These are phyloP conservation scores for Penicillium verhagenii DNA, from an alignment of 495 filamentous ascomycete genomes.

Conservation along the genomic window DNA sequence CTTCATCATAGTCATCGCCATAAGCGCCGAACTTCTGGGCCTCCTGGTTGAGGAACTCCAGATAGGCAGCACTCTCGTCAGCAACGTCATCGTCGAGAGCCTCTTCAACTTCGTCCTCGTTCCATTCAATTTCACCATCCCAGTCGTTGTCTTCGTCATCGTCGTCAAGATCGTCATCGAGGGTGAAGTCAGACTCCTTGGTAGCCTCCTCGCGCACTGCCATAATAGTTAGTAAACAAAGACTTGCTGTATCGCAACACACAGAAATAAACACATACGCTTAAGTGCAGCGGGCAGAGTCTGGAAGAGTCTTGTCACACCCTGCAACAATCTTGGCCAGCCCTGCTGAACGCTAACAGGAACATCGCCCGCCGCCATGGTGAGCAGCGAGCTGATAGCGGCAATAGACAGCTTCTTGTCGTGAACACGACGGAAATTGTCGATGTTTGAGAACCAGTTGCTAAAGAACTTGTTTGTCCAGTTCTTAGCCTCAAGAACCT, in stretches of 20 bases:
- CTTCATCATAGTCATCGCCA: constrained; percentile 76
- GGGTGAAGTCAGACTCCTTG: constrained; percentile 78
- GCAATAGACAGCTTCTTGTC: constrained; percentile 98
- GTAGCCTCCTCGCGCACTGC: constrained; percentile 86
- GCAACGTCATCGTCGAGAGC: constrained; percentile 63
- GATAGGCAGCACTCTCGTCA: constrained; percentile 90
- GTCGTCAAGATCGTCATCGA: constrained; percentile 73
- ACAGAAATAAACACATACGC: constrained; percentile 49
- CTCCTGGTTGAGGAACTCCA: constrained; percentile 94
- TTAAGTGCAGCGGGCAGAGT: constrained; percentile 83
- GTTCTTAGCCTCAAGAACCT: constrained; percentile 79
- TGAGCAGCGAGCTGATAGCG: constrained; percentile 82
- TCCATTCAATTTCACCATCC: constrained; percentile 67
- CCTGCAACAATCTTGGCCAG: constrained; percentile 93
- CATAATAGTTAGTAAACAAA: constrained; percentile 21
- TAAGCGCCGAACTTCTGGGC: constrained; percentile 78
- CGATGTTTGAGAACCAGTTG: constrained; percentile 95
- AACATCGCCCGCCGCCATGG: constrained; percentile 71
- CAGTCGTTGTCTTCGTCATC: constrained; percentile 70
- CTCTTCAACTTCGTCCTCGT: constrained; percentile 59
- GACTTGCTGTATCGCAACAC: background rate
- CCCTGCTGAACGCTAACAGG: constrained; percentile 88
- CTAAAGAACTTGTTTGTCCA: constrained; percentile 99
- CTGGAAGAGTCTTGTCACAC: constrained; percentile 87
- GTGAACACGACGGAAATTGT: constrained; percentile 88